Evolutionary conservation across 768 basidiomycete species (phyloP).

Genomic region (Favolaschia claudopus): DNA sequence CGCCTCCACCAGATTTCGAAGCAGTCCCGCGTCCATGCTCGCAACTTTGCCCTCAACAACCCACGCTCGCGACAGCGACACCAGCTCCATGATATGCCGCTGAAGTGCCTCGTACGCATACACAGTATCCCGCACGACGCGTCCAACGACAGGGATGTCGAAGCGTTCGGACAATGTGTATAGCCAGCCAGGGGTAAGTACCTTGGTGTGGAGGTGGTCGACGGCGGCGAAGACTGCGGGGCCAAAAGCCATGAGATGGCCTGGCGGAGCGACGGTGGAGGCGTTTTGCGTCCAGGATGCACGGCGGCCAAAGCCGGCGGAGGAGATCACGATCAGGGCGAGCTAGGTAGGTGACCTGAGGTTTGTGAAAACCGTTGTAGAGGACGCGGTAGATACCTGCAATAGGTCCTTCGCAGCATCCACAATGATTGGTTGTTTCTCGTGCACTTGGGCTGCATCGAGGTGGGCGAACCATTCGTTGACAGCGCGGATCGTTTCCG

Average conservation of each 20-base stretch:
- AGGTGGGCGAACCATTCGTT: constrained; percentile 53
- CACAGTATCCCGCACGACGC: constrained; percentile 34
- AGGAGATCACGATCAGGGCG: constrained; percentile 48
- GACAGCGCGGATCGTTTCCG: constrained; percentile 47
- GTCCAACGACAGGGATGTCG: constrained; percentile 45
- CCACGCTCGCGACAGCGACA: constrained; percentile 45
- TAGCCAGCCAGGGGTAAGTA: constrained; percentile 43
- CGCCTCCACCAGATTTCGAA: constrained; percentile 55
- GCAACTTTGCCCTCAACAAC: constrained; percentile 35
- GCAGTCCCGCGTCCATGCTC: constrained; percentile 44
- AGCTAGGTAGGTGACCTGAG: too few relatives aligned
- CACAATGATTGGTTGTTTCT: not conserved
- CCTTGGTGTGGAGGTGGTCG: constrained; percentile 36
- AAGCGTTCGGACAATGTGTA: constrained; percentile 36
- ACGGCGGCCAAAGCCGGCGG: constrained; percentile 51
- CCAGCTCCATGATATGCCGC: constrained; percentile 49
- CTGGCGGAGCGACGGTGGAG: constrained; percentile 32
- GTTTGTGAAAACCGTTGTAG: not conserved
- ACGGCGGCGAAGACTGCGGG: constrained; percentile 41
- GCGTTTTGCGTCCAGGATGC: constrained; percentile 42
- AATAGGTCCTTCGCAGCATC: not conserved
- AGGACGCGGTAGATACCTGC: not conserved
- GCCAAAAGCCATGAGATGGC: constrained; percentile 44
- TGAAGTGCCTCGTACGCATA: constrained; percentile 46
- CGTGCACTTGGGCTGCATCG: constrained; percentile 27